Percentiles rank a stretch among this genome's conserved stretches.
These are phyloP conservation scores for Collybiopsis confluens DNA, from an alignment of 768 basidiomycete species.

Conservation along the genomic window DNA sequence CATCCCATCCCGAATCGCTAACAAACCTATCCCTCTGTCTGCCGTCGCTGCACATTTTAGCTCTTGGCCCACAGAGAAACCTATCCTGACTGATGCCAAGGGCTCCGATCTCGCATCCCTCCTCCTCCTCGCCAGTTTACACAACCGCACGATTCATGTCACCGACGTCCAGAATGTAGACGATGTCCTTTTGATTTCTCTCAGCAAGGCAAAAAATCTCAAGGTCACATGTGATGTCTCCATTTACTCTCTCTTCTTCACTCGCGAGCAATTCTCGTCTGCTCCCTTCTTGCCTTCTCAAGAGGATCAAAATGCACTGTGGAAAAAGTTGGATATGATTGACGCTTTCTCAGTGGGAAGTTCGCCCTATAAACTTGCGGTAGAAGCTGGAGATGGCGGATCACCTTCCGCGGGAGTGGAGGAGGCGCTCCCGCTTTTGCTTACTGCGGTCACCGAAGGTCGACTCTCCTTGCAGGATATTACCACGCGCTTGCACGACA, in stretches of 20 bases:
- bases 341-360: slow-evolving; percentile 89
- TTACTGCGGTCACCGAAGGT: slow-evolving; percentile 80
- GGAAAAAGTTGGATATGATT: slow-evolving; percentile 79
- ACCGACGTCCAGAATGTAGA: slow-evolving; percentile 84
- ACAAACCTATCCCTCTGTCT: slow-evolving; percentile 54
- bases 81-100: slow-evolving; percentile 92
- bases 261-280: slow-evolving; percentile 64
- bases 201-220: slow-evolving; percentile 91
- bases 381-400: slow-evolving; percentile 53
- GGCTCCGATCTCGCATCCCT: slow-evolving; percentile 91
- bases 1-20: slow-evolving; percentile 64
- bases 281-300: slow-evolving; percentile 62
- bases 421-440: slow-evolving; percentile 82
- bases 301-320: slow-evolving; percentile 78
- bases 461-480: slow-evolving; percentile 82
- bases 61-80: slow-evolving; percentile 86
- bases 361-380: slow-evolving; percentile 74
- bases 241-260: slow-evolving; percentile 88
- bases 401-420: slow-evolving; percentile 77
- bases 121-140: slow-evolving; percentile 88
- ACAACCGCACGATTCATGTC: slow-evolving; percentile 85
- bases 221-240: slow-evolving; percentile 97
- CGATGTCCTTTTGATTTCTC: slow-evolving; percentile 83
- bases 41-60: slow-evolving; percentile 84
- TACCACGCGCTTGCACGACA: slow-evolving; percentile 80